These are phyloP conservation scores for Neofusicoccum laricinum DNA, from an alignment of 2,329 filamentous ascomycete genomes.

Conservation along the genomic window DNA sequence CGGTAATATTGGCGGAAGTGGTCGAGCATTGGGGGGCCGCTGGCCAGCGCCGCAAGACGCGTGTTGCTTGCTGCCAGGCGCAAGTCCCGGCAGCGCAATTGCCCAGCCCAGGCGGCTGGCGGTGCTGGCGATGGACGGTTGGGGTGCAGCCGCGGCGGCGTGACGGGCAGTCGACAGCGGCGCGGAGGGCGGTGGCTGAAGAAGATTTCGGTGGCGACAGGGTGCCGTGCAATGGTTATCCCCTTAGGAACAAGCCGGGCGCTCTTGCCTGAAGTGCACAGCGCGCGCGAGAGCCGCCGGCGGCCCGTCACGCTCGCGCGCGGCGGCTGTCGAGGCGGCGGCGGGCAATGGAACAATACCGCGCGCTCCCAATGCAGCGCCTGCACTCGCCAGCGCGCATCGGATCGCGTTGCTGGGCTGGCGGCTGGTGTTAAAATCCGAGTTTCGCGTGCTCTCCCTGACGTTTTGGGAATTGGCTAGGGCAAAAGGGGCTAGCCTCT, in stretches of 20 bases:
- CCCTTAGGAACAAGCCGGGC: slow-evolving; percentile 6
- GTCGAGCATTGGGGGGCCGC: neutral
- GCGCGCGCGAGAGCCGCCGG: neutral
- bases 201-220: slow-evolving; percentile 8
- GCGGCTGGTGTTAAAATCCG: slow-evolving; percentile 1
- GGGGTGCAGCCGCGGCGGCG: neutral
- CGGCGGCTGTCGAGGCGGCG: neutral
- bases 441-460: slow-evolving; percentile 6
- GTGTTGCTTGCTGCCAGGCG: neutral
- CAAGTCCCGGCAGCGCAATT: too few species aligned
- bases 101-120: too few species aligned
- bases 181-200: neutral
- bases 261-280: neutral
- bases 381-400: too few species aligned
- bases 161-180: neutral
- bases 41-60: neutral
- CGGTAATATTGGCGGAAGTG: neutral
- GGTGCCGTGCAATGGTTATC: slow-evolving; percentile 5
- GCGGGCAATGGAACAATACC: neutral
- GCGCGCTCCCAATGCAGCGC: neutral
- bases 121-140: neutral
- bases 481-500: slow-evolving; percentile 3
- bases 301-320: neutral
- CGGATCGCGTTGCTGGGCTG: neutral
- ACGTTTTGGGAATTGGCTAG: slow-evolving; percentile 15